Percentiles rank a stretch among this genome's conserved stretches.
Evolutionary conservation across 805 yeast species (phyloP).

Genomic region (Jamesozyma piceae): DNA sequence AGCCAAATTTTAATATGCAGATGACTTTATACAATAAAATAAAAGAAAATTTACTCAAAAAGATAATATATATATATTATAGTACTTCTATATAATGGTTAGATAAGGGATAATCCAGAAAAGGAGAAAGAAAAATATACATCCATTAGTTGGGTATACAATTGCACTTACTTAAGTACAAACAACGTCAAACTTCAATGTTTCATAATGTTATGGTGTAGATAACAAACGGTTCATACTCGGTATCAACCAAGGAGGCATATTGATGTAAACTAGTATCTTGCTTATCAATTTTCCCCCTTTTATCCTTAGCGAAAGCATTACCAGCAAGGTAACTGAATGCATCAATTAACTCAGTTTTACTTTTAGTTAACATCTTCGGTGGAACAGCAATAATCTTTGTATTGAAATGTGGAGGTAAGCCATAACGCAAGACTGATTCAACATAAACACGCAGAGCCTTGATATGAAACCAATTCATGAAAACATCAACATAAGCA

Average conservation of each 20-base stretch:
- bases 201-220: conserved; percentile 37
- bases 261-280: conserved; percentile 70
- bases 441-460: conserved; percentile 84
- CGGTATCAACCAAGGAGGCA: conserved; percentile 86
- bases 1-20: too few species aligned
- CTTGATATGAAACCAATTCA: conserved; percentile 86
- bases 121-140: too few species aligned
- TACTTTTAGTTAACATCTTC: conserved; percentile 45
- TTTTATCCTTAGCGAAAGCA: conserved; percentile 62
- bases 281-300: conserved; percentile 50
- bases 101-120: too few species aligned
- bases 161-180: background rate
- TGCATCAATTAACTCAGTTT: conserved; percentile 57
- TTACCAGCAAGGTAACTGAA: conserved; percentile 90
- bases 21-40: too few species aligned
- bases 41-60: too few species aligned
- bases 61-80: too few species aligned
- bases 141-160: background rate
- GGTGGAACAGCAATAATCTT: conserved; percentile 40
- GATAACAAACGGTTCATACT: conserved; percentile 91
- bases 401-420: conserved; percentile 82
- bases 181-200: too few species aligned
- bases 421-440: conserved; percentile 87
- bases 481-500: conserved; percentile 79
- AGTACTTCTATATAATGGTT: too few species aligned